These are phyloP conservation scores for Trypanosoma scelopori DNA, from an alignment of 208 protist species.

Conservation along the genomic window DNA sequence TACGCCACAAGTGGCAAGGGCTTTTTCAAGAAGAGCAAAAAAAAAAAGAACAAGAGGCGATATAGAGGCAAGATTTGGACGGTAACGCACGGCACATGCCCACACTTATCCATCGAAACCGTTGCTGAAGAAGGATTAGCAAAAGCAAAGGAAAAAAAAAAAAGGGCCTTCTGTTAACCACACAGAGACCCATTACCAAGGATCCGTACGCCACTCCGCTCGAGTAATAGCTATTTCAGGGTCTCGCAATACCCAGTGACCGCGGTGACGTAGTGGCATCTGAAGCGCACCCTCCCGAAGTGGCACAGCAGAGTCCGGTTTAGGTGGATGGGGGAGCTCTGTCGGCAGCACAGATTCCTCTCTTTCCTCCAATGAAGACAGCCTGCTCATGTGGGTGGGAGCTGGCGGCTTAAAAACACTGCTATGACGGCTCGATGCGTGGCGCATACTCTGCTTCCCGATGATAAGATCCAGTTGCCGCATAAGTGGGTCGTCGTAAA, in stretches of 20 bases:
- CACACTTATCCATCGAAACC: neutral
- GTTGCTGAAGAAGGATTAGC: neutral
- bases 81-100: neutral
- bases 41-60: too few species aligned
- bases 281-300: slow-evolving; percentile 51
- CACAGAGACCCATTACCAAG: slow-evolving; percentile 50
- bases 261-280: slow-evolving; percentile 57
- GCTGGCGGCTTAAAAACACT: slow-evolving; percentile 23
- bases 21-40: too few species aligned
- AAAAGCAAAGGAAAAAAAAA: neutral
- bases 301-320: slow-evolving; percentile 45
- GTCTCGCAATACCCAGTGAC: slow-evolving; percentile 89
- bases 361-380: slow-evolving; percentile 40
- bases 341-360: slow-evolving; percentile 66
- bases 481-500: slow-evolving; percentile 79
- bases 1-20: too few species aligned
- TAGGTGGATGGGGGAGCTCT: slow-evolving; percentile 74
- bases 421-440: slow-evolving; percentile 12
- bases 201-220: slow-evolving; percentile 68
- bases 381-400: neutral
- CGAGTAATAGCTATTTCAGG: slow-evolving; percentile 86
- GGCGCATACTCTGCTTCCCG: slow-evolving; percentile 64
- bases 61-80: too few species aligned
- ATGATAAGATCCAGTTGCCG: slow-evolving; percentile 80
- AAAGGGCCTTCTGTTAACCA: neutral